phyloP scores from a whole-genome alignment of 768 basidiomycete species.

The Rhodotorula graminis region DNA sequence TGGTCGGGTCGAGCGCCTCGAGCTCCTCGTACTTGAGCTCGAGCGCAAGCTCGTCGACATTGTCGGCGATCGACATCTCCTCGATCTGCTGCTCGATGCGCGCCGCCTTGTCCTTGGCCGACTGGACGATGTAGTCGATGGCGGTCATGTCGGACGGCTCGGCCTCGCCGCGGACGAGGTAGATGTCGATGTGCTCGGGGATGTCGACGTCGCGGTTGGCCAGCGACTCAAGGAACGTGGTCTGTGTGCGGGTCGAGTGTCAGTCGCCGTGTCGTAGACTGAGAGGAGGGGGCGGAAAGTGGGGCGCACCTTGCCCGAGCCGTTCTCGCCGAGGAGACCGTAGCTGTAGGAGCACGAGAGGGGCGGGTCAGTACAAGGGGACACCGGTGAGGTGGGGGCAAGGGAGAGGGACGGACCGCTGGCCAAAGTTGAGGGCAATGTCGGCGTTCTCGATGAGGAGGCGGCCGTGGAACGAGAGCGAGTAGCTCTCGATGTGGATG shows the following conservation, averaged over 20 bases:
- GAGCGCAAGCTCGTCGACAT: slow-evolving; percentile 79
- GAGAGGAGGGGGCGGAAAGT: slow-evolving; percentile 4
- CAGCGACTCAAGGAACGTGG: slow-evolving; percentile 91
- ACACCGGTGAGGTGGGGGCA: too few relatives aligned
- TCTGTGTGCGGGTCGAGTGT: slow-evolving; percentile 53
- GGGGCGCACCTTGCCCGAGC: slow-evolving; percentile 82
- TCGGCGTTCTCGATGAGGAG: slow-evolving; percentile 59
- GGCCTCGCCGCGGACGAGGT: slow-evolving; percentile 91
- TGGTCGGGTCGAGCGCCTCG: slow-evolving; percentile 90
- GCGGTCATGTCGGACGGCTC: slow-evolving; percentile 93
- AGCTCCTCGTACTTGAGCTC: slow-evolving; percentile 90
- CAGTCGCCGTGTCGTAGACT: neutral
- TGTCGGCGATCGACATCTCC: slow-evolving; percentile 81
- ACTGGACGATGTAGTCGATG: slow-evolving; percentile 91
- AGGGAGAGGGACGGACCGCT: slow-evolving; percentile 51
- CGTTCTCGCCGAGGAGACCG: slow-evolving; percentile 93
- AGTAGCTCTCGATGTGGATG: slow-evolving; percentile 94
- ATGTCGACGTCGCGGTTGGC: slow-evolving; percentile 93
- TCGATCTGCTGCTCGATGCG: slow-evolving; percentile 89
- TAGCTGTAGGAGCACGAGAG: slow-evolving; percentile 52
- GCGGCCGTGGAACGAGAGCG: slow-evolving; percentile 94
- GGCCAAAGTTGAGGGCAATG: slow-evolving; percentile 79
- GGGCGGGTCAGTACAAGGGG: neutral
- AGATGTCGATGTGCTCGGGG: slow-evolving; percentile 92
- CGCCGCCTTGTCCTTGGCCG: slow-evolving; percentile 87